Conservation (phyloP, 768 basidiomycete species). For the Sistotremastrum niveocremeum region DNA sequence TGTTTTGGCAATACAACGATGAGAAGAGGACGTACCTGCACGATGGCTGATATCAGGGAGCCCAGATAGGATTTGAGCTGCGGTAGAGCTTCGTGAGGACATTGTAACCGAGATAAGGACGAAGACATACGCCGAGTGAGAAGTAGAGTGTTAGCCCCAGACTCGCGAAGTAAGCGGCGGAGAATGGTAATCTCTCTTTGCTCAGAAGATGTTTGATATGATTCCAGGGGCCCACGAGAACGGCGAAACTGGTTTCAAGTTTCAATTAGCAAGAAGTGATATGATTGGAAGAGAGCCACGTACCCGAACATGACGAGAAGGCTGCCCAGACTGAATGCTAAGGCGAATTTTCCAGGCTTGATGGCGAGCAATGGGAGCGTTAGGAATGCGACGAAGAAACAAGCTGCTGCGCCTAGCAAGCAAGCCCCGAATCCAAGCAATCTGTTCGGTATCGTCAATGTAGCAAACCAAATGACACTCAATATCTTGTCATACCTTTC, state of each 20-base stretch:
- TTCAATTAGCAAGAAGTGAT: background rate
- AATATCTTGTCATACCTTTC: constrained; percentile 46
- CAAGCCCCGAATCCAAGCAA: constrained; percentile 86
- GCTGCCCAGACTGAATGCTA: constrained; percentile 81
- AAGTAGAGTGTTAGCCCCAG: constrained; percentile 85
- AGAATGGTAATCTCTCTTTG: constrained; percentile 75
- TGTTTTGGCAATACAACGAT: background rate
- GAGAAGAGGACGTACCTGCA: constrained; percentile 41
- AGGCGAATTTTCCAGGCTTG: constrained; percentile 83
- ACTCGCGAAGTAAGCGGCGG: constrained; percentile 67
- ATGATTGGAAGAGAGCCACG: constrained; percentile 12
- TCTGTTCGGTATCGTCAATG: constrained; percentile 24
- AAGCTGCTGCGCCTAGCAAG: constrained; percentile 79
- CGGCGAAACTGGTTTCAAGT: constrained; percentile 43
- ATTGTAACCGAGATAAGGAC: background rate
- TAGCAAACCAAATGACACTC: background rate
- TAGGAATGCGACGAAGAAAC: constrained; percentile 85
- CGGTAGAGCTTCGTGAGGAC: background rate
- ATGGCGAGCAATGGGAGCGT: constrained; percentile 59
- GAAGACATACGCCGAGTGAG: constrained; percentile 61
- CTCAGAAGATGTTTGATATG: constrained; percentile 83
- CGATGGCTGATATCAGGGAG: constrained; percentile 65
- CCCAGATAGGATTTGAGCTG: constrained; percentile 79
- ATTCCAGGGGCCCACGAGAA: constrained; percentile 82
- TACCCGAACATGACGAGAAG: constrained; percentile 94